Base-by-base conservation (phyloP, 1,284 basidiomycete genomes). In the Fistulinella cinereoalba region DNA sequence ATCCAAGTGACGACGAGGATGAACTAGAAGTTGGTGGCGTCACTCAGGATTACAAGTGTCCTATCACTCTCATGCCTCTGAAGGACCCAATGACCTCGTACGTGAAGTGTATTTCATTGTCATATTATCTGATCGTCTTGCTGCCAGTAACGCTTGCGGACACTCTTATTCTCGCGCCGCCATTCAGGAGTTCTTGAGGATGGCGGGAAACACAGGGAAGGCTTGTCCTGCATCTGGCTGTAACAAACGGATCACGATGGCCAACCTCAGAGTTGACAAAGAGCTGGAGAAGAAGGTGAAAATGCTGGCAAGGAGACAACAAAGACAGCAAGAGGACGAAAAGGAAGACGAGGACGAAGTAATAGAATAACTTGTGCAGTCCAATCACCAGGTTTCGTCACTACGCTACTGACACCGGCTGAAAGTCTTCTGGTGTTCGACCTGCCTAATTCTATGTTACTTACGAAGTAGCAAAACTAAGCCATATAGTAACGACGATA, bases 21-120 rank as follows among this genome's bases (percentile, higher is more conserved):
- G 87, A 91, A 9, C 67, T 94, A 19, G 83, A 90, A 65, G 72
- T 92, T 37, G 92, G 92, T 39, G 90, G 89, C 40, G 76, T 83
- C 19, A 87, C 83, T 7, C 88, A 92, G 60, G 83, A 81, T 54
- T 90, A 81, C 72, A 85, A 80, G 44, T 94, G 91, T 54, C 90
- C 91, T 2, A 70, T 94, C 43, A 82, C 85, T 0, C 71, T 92
- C 38, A 76, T 69, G 5, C 62, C 74, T 10, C 74, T 89, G 24
- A 72, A 73, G 24, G 72, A 93, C 43, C 90, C 91, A 6, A 66
- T 85, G 45, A 90, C 85, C 9, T 87, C 85, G 88, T 89, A 65
- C 43, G 83, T 73, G 34, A 40, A 37, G 8, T 32, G 32, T 32
- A 37, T 39, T 43, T 13, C 19, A 7, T 15, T 27, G 50, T 25